Base-by-base conservation (phyloP, 306 rosid genomes). In the Argentina anserina region DNA sequence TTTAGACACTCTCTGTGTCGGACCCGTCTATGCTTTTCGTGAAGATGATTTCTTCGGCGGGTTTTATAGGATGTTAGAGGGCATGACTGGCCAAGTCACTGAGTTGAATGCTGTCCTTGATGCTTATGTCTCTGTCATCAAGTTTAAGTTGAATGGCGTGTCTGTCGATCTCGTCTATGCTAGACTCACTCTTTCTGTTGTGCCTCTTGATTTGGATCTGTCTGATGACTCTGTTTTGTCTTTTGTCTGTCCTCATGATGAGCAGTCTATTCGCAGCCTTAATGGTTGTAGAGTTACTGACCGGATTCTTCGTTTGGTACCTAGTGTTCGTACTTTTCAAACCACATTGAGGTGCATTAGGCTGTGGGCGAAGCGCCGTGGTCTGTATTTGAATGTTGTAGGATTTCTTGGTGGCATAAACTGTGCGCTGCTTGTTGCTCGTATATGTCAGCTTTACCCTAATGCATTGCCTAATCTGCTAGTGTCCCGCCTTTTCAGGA, bases 371-470 rank as follows among this genome's bases (percentile, higher is more conserved):
- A 53, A 23, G 60, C 33, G 31, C 3, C 33, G 60, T 33, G 53
- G 34, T 76, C 9, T 29, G 76, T 75, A 43, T 52, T 62, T 71
- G 39, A 53, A 47, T 65, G 97, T 93, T 85, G 40, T 96, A 3
- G 98, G 97, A 43, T 93, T 93, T 85, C 98, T 93, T 78, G 98
- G 98, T 84, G 98, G 97, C 59, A 91, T 93, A 74, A 91, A 93
- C 72, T 83, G 93, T 94, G 98, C 97, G 31, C 81, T 93, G 79
- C 98, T 93, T 79, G 97, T 93, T 82, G 98, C 92, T 77, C 97
- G 94, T 70, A 89, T 93, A 76, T 93, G 98, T 90, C 98, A 93
- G 84, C 83, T 89, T 56, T 91, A 83, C 78, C 98, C 98, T 61
- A 93, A 93, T 76, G 98, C 96, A 21, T 84, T 91, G 61, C 97